A percentile compares a stretch with the other conserved stretches of the same genome.
Evolutionary conservation across 164 flowering plant species (phyloP).

Genomic region (Vitis rupestris): DNA sequence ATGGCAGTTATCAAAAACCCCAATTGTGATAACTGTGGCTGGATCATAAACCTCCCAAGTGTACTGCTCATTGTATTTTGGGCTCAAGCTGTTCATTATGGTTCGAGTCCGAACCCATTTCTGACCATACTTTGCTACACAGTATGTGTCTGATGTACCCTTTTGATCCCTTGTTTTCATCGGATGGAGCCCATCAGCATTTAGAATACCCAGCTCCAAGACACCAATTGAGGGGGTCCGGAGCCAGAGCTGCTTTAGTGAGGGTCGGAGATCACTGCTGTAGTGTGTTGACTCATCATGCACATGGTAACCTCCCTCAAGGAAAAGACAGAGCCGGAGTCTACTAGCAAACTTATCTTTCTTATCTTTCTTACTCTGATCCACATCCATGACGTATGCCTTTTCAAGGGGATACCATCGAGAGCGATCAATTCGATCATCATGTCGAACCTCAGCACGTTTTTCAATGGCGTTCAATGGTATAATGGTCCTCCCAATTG

Average conservation of each 20-base stretch:
- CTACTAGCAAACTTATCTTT: constrained; percentile 50
- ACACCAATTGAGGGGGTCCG: constrained; percentile 60
- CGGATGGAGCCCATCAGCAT: constrained; percentile 51
- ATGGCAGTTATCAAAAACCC: constrained; percentile 56
- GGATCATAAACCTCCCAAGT: constrained; percentile 76
- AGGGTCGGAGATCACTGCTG: constrained; percentile 66
- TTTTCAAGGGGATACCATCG: constrained; percentile 51
- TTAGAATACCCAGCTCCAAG: constrained; percentile 57
- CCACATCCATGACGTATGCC: constrained; percentile 34
- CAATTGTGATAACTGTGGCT: constrained; percentile 59
- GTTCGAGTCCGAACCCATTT: constrained; percentile 76
- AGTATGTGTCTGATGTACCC: constrained; percentile 59
- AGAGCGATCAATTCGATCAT: constrained; percentile 36
- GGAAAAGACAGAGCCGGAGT: constrained; percentile 47
- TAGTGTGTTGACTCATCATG: constrained; percentile 64
- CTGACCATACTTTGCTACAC: constrained; percentile 63
- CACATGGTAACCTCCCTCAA: constrained; percentile 80
- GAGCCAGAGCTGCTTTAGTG: constrained; percentile 64
- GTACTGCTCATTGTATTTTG: constrained; percentile 69
- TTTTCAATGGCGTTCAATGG: constrained; percentile 36
- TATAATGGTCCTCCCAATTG: constrained; percentile 37
- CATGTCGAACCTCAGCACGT: constrained; percentile 48
- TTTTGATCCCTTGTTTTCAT: constrained; percentile 53
- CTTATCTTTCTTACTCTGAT: constrained; percentile 38
- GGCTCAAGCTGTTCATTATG: constrained; percentile 45